Percentiles rank a stretch among this genome's conserved stretches.
Conservation (phyloP, 345 rosid genomes). For the Physaria fendleri region DNA sequence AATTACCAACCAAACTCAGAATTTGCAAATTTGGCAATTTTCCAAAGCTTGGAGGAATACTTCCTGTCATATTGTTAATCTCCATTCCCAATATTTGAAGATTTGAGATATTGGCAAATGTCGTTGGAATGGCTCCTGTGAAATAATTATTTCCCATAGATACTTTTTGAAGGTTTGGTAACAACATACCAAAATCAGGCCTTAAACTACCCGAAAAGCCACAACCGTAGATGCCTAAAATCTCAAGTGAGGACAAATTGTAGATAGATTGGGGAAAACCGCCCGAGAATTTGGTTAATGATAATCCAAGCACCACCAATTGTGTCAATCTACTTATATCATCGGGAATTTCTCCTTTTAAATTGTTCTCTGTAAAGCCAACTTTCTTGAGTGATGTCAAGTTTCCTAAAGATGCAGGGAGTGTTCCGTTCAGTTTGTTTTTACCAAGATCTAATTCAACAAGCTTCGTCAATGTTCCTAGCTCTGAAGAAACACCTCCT, state of each 20-base stretch:
- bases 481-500: neutral
- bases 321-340: neutral
- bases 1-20: accelerated
- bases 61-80: neutral
- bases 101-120: neutral
- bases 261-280: neutral
- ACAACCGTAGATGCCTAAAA: accelerated
- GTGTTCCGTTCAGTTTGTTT: neutral
- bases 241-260: too few relatives aligned
- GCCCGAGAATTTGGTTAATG: neutral
- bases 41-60: neutral
- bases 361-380: accelerated
- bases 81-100: neutral
- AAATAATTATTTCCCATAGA: neutral
- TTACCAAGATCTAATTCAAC: accelerated
- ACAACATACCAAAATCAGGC: neutral
- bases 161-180: neutral
- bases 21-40: accelerated
- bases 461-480: slow-evolving; percentile 1
- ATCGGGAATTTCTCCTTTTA: neutral
- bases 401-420: neutral
- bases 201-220: neutral
- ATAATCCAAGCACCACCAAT: accelerated
- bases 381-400: neutral
- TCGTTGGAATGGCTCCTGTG: neutral